A percentile compares a stretch with the other conserved stretches of the same genome.
Evolutionary conservation across 805 yeast species (phyloP).

Genomic region (Yueomyces sinensis): DNA sequence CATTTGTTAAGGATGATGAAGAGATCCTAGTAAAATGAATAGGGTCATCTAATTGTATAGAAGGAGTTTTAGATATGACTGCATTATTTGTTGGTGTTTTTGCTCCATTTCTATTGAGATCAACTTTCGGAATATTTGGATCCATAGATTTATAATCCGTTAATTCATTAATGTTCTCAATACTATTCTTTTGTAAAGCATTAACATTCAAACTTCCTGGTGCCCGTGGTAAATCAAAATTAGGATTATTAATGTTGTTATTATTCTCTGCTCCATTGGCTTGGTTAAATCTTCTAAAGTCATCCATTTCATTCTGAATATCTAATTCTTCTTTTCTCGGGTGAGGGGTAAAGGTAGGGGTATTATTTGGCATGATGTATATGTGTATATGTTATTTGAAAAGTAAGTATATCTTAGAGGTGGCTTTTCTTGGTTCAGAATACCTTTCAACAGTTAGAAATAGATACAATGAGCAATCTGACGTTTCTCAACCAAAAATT

Average conservation of each 20-base stretch:
- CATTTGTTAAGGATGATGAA: conserved; percentile 21
- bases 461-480: no score
- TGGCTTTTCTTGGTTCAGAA: no score
- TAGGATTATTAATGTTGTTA: background rate
- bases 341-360: no score
- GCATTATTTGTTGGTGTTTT: background rate
- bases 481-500: no score
- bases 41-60: conserved; percentile 27
- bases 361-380: no score
- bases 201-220: conserved; percentile 34
- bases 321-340: background rate
- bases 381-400: no score
- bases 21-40: conserved; percentile 30
- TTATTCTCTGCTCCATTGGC: background rate
- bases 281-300: no score
- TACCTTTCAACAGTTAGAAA: no score
- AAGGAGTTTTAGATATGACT: background rate
- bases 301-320: background rate
- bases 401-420: no score
- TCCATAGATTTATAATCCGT: conserved; percentile 29
- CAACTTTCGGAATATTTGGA: conserved; percentile 26
- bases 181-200: conserved; percentile 23
- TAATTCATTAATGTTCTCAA: background rate
- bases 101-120: conserved; percentile 11
- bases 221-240: conserved; percentile 27